Conservation (phyloP, 164 flowering plant genomes). For the Saururus chinensis region DNA sequence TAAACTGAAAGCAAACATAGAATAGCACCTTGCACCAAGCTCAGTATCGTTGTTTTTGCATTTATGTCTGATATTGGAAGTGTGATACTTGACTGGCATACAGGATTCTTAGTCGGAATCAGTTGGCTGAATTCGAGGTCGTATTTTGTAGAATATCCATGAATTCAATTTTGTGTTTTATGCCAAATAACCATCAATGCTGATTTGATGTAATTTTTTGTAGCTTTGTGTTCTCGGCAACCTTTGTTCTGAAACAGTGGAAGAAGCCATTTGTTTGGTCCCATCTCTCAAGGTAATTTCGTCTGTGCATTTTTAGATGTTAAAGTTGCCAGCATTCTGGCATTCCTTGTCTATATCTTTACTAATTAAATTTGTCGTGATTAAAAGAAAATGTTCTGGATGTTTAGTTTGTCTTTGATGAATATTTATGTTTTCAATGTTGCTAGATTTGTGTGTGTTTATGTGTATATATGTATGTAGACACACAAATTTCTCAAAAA, state of each 20-base stretch:
- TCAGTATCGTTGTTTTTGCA: too few species aligned
- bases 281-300: slow-evolving; percentile 78
- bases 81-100: slow-evolving; percentile 37
- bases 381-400: too few species aligned
- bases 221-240: slow-evolving; percentile 99
- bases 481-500: too few species aligned
- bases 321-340: neutral
- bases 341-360: neutral
- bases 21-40: too few species aligned
- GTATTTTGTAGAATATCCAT: slow-evolving; percentile 1
- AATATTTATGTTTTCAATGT: too few species aligned
- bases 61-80: neutral
- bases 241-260: slow-evolving; percentile 94
- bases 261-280: slow-evolving; percentile 97
- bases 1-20: too few species aligned
- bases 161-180: neutral
- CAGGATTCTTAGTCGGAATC: slow-evolving; percentile 86
- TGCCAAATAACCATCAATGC: neutral
- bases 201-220: slow-evolving; percentile 7
- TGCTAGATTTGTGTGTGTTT: too few species aligned
- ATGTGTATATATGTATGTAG: too few species aligned
- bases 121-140: slow-evolving; percentile 96
- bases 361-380: neutral
- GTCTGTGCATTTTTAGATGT: neutral
- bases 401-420: too few species aligned